Conservation (phyloP, 805 yeast genomes). For the Saccharomycopsis javanensis region DNA sequence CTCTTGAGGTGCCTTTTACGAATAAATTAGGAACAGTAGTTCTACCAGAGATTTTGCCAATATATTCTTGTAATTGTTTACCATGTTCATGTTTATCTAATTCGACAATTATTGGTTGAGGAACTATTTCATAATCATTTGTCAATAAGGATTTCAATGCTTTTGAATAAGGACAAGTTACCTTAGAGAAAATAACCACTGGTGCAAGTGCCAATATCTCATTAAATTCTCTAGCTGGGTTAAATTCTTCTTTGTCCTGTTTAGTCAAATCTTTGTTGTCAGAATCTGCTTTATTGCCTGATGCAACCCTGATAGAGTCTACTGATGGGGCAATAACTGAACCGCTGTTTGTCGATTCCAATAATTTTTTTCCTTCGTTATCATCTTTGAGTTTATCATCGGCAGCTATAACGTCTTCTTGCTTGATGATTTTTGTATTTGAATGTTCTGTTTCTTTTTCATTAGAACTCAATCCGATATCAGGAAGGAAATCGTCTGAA, state of each 20-base stretch:
- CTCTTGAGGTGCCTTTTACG: slow-evolving; percentile 64
- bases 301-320: slow-evolving; percentile 34
- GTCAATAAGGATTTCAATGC: slow-evolving; percentile 56
- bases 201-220: slow-evolving; percentile 55
- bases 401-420: neutral
- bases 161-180: slow-evolving; percentile 67
- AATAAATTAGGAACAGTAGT: slow-evolving; percentile 85
- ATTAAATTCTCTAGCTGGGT: slow-evolving; percentile 44
- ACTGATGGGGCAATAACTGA: neutral
- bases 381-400: neutral
- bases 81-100: slow-evolving; percentile 77
- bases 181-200: slow-evolving; percentile 46
- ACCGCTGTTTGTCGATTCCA: slow-evolving; percentile 6
- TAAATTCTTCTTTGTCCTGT: slow-evolving; percentile 29
- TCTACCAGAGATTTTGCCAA: slow-evolving; percentile 63
- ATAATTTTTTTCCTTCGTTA: neutral
- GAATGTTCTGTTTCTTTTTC: neutral
- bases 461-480: neutral
- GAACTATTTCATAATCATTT: slow-evolving; percentile 58
- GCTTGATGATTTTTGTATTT: neutral
- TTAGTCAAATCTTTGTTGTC: slow-evolving; percentile 16
- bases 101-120: slow-evolving; percentile 67
- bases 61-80: slow-evolving; percentile 58
- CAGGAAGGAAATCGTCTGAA: slow-evolving; percentile 4
- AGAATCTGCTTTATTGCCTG: slow-evolving; percentile 28